Evolutionary conservation across 2,329 filamentous ascomycete species (phyloP).

Genomic region (Botryotinia calthae): DNA sequence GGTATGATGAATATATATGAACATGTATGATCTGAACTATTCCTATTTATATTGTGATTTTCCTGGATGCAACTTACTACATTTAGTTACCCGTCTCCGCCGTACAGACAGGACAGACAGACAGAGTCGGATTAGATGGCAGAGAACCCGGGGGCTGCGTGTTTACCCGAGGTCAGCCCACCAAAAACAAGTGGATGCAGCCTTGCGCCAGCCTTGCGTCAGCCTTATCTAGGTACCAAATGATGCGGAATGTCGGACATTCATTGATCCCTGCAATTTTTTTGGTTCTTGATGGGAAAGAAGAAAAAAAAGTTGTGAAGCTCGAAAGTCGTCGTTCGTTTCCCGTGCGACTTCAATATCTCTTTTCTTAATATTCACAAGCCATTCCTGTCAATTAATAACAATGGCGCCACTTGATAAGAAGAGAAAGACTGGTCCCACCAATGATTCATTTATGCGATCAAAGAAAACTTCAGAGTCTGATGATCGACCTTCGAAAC

Average conservation of each 20-base stretch:
- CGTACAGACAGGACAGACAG: not conserved
- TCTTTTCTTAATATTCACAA: slow-evolving; percentile 5
- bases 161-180: not conserved
- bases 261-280: slow-evolving; percentile 8
- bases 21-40: not conserved
- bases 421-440: slow-evolving; percentile 37
- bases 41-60: not conserved
- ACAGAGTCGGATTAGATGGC: not conserved
- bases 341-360: slow-evolving; percentile 5
- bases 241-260: not conserved
- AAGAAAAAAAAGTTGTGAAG: slow-evolving; percentile 25
- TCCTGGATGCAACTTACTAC: not conserved
- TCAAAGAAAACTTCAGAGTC: slow-evolving; percentile 32
- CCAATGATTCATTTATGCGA: slow-evolving; percentile 38
- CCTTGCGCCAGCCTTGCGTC: not conserved
- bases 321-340: not conserved
- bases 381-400: not conserved
- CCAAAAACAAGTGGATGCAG: too few relatives aligned
- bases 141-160: not conserved
- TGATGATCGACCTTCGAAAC: slow-evolving; percentile 35
- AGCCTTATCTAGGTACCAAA: not conserved
- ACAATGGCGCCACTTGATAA: slow-evolving; percentile 39
- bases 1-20: not conserved
- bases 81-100: not conserved
- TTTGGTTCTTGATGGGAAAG: slow-evolving; percentile 2